Evolutionary conservation across 1,284 basidiomycete species (phyloP).

Genomic region (Volvariella surrecta): DNA sequence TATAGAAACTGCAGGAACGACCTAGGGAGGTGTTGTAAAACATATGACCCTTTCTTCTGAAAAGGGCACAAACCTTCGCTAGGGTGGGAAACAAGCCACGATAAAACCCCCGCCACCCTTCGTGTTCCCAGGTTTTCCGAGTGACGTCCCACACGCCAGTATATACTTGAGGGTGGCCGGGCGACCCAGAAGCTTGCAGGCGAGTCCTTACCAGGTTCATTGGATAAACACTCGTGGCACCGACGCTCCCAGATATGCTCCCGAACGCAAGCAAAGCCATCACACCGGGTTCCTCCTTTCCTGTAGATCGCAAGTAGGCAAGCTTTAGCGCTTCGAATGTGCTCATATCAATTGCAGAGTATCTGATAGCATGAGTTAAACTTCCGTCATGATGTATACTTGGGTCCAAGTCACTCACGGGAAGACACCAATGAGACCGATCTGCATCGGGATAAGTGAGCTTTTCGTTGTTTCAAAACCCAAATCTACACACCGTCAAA

Average conservation of each 20-base stretch:
- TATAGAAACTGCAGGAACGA: conserved; percentile 91
- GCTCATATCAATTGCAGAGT: conserved; percentile 92
- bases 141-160: conserved; percentile 84
- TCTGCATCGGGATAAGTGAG: conserved; percentile 34
- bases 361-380: conserved; percentile 29
- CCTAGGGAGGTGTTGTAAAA: conserved; percentile 34
- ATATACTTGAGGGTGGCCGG: conserved; percentile 87
- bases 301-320: conserved; percentile 73
- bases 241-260: conserved; percentile 83
- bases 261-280: conserved; percentile 82
- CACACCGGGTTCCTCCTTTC: conserved; percentile 77
- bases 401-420: conserved; percentile 46
- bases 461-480: conserved; percentile 10
- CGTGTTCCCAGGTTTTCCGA: conserved; percentile 71
- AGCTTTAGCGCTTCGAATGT: conserved; percentile 90
- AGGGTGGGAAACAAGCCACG: conserved; percentile 86
- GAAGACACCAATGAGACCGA: conserved; percentile 85
- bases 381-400: neutral
- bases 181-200: conserved; percentile 91
- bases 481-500: conserved; percentile 47
- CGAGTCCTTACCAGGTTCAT: conserved; percentile 92
- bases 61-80: conserved; percentile 57
- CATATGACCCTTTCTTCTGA: neutral
- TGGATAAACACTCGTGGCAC: conserved; percentile 89
- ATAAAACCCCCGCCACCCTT: conserved; percentile 95